Conservation (phyloP, 2,329 filamentous ascomycete species). For the Beauveria sp. region DNA sequence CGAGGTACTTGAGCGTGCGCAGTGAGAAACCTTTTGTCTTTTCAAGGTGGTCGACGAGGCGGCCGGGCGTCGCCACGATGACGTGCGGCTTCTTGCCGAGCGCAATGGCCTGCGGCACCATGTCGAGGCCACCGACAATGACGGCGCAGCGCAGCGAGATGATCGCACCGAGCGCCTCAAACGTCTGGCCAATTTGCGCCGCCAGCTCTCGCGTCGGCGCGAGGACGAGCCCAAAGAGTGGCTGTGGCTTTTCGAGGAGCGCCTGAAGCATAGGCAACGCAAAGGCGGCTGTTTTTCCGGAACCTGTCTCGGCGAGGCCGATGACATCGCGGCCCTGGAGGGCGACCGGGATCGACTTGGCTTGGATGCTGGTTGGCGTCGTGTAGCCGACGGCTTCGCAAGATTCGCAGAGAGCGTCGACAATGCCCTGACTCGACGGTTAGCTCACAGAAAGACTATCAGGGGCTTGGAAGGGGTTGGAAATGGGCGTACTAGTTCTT, state of each 20-base stretch:
- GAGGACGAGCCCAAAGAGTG: conserved; percentile 80
- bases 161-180: conserved; percentile 78
- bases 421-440: conserved; percentile 53
- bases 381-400: conserved; percentile 79
- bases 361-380: conserved; percentile 80
- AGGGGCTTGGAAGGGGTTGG: no score
- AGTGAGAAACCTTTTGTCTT: conserved; percentile 95
- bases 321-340: conserved; percentile 80
- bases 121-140: conserved; percentile 90
- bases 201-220: conserved; percentile 92
- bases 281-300: conserved; percentile 93
- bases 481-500: conserved; percentile 44
- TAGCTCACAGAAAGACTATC: conserved; percentile 11
- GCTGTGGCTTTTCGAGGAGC: conserved; percentile 78
- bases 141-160: conserved; percentile 84
- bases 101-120: conserved; percentile 85
- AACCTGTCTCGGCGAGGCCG: conserved; percentile 89
- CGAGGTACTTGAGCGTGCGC: conserved; percentile 72
- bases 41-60: conserved; percentile 84
- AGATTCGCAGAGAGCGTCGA: conserved; percentile 81
- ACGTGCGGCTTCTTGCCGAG: conserved; percentile 95
- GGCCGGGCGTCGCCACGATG: conserved; percentile 83
- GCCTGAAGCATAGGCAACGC: conserved; percentile 86
- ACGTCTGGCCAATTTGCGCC: conserved; percentile 79
- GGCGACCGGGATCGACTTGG: conserved; percentile 73